Evolutionary conservation across 2,329 filamentous ascomycete genomes (phyloP), one percentile per base, ranked within the genome.

Genomic region (Talaromyces sp.): DNA sequence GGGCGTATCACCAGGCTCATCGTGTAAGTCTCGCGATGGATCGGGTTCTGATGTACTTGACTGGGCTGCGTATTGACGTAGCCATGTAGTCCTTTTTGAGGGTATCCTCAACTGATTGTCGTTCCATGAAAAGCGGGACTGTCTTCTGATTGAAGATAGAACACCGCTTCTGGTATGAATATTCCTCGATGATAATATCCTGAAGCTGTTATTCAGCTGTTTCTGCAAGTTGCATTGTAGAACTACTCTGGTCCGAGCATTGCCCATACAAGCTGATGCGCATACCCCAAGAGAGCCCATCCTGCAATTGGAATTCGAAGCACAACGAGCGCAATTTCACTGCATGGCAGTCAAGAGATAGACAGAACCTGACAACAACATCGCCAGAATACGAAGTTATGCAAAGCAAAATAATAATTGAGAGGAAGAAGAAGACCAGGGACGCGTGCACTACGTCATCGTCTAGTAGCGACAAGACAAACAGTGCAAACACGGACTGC

Each of bases 401-500:
- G 8, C 15, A 25, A 6, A 8, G 22, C 11, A 15, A 3, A 43
- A 5, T 25, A 22, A 9, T 43, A 3, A 21, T 21, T 3, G 4
- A 48, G 15, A 31, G 5, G n/a, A 51, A 25, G 53, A 57, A 15
- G 46, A 28, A 15, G 11, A 7, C 28, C 43, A 51, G 54, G 43
- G 11, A 46, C 35, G 53, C 40, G 35, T 17, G 7, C 5, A 19
- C 54, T 48, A 48, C 54, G 41, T 50, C 54, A 51, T 57, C 45
- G 39, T 39, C 37, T 33, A 39, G 33, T 28, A 28, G 25, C 25
- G 7, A 28, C 25, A 28, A 57, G 39, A 36, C 55, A 57, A 57
- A 57, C 55, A 57, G 35, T 41, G 55, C 55, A 57, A 57, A 57
- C 55, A 52, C n/a, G n/a, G n/a, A n/a, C n/a, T n/a, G n/a, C n/a